phyloP scores from a whole-genome alignment of 2,329 filamentous ascomycete species.

The Cercospora beticola region DNA sequence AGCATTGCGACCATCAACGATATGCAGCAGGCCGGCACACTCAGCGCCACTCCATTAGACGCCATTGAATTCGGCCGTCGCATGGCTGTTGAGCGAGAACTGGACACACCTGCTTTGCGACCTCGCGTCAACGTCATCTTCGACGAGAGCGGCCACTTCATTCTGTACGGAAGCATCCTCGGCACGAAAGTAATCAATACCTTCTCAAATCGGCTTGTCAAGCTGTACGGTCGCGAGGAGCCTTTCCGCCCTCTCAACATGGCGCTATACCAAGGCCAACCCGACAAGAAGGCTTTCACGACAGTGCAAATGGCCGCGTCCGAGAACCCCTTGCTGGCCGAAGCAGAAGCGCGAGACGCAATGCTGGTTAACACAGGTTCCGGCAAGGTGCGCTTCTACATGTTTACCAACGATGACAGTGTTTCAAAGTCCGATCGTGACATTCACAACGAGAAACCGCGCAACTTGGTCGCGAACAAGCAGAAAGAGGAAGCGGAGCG shows the following conservation, averaged over 20 bases:
- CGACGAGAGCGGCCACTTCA: constrained; percentile 93
- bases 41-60: constrained; percentile 73
- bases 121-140: constrained; percentile 84
- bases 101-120: constrained; percentile 68
- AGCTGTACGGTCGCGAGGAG: constrained; percentile 87
- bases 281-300: constrained; percentile 87
- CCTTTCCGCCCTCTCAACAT: constrained; percentile 80
- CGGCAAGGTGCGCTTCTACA: constrained; percentile 90
- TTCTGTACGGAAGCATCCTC: constrained; percentile 87
- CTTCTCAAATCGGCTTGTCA: constrained; percentile 87
- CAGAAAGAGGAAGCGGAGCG: constrained; percentile 56
- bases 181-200: constrained; percentile 96
- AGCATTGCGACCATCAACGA: constrained; percentile 84
- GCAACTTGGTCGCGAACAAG: constrained; percentile 55
- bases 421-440: constrained; percentile 82
- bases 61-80: constrained; percentile 89
- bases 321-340: constrained; percentile 85
- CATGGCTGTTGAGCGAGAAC: constrained; percentile 79
- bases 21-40: constrained; percentile 91
- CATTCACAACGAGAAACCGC: constrained; percentile 91
- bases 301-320: constrained; percentile 98
- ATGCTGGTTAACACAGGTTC: constrained; percentile 82
- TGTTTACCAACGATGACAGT: constrained; percentile 90
- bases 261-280: constrained; percentile 88
- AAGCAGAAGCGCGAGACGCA: constrained; percentile 86